phyloP scores from a whole-genome alignment of 495 filamentous ascomycete species.

The Coniosporium apollinis region DNA sequence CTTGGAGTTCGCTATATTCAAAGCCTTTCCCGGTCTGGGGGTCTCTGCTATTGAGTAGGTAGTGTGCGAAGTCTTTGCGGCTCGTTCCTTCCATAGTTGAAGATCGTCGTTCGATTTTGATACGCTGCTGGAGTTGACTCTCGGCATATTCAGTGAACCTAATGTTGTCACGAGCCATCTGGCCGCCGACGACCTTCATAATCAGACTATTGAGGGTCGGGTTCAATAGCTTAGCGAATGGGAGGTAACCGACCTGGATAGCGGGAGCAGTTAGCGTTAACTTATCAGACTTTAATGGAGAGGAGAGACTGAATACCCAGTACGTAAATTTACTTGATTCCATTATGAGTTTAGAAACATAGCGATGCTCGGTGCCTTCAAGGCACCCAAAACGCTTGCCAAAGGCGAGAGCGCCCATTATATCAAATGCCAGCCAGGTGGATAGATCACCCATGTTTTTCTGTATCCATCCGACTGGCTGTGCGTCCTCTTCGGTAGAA shows the following conservation, averaged over 20 bases:
- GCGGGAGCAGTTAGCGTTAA: too few species aligned
- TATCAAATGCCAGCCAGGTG: background rate
- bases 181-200: constrained; percentile 35
- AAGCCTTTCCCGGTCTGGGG: constrained; percentile 23
- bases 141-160: too few species aligned
- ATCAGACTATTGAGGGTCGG: constrained; percentile 42
- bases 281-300: too few species aligned
- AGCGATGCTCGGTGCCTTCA: constrained; percentile 43
- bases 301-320: too few species aligned
- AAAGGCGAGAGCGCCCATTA: background rate
- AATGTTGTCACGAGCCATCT: too few species aligned
- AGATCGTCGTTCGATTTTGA: constrained; percentile 38
- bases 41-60: constrained; percentile 20
- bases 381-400: background rate
- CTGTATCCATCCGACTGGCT: too few species aligned
- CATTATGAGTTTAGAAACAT: constrained; percentile 39
- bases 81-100: constrained; percentile 19
- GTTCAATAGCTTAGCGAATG: constrained; percentile 33
- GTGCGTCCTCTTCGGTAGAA: background rate
- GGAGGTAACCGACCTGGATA: too few species aligned
- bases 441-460: too few species aligned
- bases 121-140: constrained; percentile 43
- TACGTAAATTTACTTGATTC: constrained; percentile 40
- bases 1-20: constrained; percentile 18
- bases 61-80: constrained; percentile 22